Evolutionary conservation across 768 basidiomycete species (phyloP).

Genomic region (Boletus sp.): DNA sequence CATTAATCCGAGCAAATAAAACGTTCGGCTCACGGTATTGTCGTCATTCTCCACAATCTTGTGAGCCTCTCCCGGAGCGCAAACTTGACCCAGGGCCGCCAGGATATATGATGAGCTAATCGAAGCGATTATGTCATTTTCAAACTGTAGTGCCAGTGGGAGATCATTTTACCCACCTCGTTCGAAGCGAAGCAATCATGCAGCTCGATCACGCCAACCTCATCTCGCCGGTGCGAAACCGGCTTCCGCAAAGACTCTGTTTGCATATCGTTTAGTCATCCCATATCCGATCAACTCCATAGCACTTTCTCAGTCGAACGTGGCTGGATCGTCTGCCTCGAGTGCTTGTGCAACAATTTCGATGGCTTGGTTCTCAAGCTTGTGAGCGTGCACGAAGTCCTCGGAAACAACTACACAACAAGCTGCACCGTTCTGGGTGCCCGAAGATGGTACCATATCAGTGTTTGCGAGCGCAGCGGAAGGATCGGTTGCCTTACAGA

Average conservation of each 20-base stretch:
- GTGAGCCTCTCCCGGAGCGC: conserved; percentile 59
- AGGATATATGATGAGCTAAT: conserved; percentile 72
- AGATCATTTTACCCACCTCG: conserved; percentile 45
- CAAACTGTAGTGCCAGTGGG: not conserved
- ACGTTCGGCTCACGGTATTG: conserved; percentile 58
- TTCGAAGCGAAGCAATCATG: conserved; percentile 73
- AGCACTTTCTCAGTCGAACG: conserved; percentile 63
- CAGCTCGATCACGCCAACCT: conserved; percentile 57
- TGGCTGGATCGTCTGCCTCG: conserved; percentile 58
- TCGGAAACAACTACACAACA: conserved; percentile 78
- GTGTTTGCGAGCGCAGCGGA: no score
- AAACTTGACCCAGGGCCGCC: conserved; percentile 77
- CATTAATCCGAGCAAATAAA: not conserved
- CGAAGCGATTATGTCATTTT: not conserved
- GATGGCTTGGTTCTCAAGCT: conserved; percentile 80
- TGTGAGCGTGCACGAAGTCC: conserved; percentile 66
- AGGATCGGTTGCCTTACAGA: conserved; percentile 44
- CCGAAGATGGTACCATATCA: not conserved
- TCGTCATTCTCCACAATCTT: conserved; percentile 72
- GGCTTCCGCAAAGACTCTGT: conserved; percentile 66
- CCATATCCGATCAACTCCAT: conserved; percentile 75
- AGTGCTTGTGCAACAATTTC: conserved; percentile 69
- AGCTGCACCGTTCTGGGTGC: conserved; percentile 51
- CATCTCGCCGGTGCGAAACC: conserved; percentile 62
- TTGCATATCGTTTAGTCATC: conserved; percentile 68